Percentiles rank a stretch among this genome's conserved stretches.
phyloP scores from a whole-genome alignment of 352 stramenopile species.

The Pilasporangium apinafurcum region DNA sequence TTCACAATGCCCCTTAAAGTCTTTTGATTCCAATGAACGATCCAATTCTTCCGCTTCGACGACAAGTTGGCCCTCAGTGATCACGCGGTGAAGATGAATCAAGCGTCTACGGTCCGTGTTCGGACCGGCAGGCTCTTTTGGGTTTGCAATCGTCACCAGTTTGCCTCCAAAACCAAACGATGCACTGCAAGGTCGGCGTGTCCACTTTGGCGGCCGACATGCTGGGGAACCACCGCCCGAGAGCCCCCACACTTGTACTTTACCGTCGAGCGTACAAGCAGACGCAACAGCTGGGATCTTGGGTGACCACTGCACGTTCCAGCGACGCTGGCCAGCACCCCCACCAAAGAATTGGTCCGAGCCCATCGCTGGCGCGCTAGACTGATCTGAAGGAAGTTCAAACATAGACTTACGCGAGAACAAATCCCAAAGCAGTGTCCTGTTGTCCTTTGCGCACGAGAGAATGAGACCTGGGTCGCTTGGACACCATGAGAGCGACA shows the following conservation, averaged over 20 bases:
- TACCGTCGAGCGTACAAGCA: slow-evolving; percentile 96
- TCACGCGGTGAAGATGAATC: slow-evolving; percentile 77
- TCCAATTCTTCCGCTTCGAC: slow-evolving; percentile 88
- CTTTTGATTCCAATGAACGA: slow-evolving; percentile 77
- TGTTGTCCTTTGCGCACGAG: slow-evolving; percentile 97
- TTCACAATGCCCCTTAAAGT: slow-evolving; percentile 93
- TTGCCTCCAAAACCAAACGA: slow-evolving; percentile 97
- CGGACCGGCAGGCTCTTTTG: slow-evolving; percentile 33
- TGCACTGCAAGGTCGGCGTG: slow-evolving; percentile 84
- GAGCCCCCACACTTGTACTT: slow-evolving; percentile 91
- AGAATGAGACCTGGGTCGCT: slow-evolving; percentile 92
- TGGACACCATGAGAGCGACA: slow-evolving; percentile 97
- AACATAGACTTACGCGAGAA: slow-evolving; percentile 91
- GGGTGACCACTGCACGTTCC: slow-evolving; percentile 96
- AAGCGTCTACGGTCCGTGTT: slow-evolving; percentile 62
- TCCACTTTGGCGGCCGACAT: slow-evolving; percentile 93
- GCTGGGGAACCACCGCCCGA: slow-evolving; percentile 69
- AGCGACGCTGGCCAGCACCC: slow-evolving; percentile 79
- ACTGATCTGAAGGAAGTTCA: slow-evolving; percentile 86
- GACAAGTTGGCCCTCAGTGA: slow-evolving; percentile 79
- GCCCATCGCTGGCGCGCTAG: slow-evolving; percentile 54
- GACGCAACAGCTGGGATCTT: slow-evolving; percentile 92
- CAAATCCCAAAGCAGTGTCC: slow-evolving; percentile 97
- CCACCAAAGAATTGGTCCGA: slow-evolving; percentile 79
- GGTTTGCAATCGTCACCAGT: slow-evolving; percentile 86